Percentiles rank a stretch among this genome's conserved stretches.
Evolutionary conservation across 1,284 basidiomycete species (phyloP).

Genomic region (Ganoderma meredithae): DNA sequence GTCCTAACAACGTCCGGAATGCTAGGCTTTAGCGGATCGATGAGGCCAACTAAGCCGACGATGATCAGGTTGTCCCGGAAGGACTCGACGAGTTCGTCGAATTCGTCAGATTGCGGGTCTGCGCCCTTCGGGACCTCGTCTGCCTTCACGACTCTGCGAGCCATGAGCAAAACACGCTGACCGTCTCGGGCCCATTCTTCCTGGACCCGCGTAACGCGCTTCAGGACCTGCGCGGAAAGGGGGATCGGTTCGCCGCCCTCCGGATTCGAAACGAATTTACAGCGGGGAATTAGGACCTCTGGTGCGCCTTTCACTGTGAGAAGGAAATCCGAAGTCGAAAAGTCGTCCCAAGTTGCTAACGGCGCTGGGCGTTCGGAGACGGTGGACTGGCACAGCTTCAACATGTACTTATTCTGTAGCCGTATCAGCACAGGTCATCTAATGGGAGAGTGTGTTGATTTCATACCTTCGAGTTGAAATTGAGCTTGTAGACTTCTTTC

Average conservation of each 20-base stretch:
- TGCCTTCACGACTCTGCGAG: slow-evolving; percentile 45
- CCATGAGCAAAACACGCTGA: slow-evolving; percentile 63
- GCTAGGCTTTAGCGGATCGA: slow-evolving; percentile 68
- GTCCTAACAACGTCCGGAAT: slow-evolving; percentile 58
- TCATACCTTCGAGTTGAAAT: slow-evolving; percentile 60
- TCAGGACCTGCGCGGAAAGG: slow-evolving; percentile 43
- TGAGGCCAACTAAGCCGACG: slow-evolving; percentile 67
- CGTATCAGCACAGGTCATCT: not conserved
- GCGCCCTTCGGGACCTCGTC: slow-evolving; percentile 40
- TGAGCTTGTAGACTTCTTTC: slow-evolving; percentile 46
- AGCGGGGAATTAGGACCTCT: slow-evolving; percentile 61
- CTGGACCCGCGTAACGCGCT: slow-evolving; percentile 50
- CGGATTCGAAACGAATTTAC: slow-evolving; percentile 47
- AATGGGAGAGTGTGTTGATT: not conserved
- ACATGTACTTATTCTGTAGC: slow-evolving; percentile 61
- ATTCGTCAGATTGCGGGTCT: slow-evolving; percentile 45
- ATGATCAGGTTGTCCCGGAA: slow-evolving; percentile 56
- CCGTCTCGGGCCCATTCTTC: slow-evolving; percentile 61
- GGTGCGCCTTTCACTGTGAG: slow-evolving; percentile 64
- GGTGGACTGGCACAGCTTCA: slow-evolving; percentile 47
- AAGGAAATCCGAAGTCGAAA: slow-evolving; percentile 44
- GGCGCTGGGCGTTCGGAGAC: slow-evolving; percentile 28
- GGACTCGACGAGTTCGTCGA: slow-evolving; percentile 47
- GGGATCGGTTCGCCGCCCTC: slow-evolving; percentile 42
- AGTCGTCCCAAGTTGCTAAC: slow-evolving; percentile 44